Evolutionary conservation across 805 yeast species (phyloP).

Genomic region (Zygosaccharomyces lentus): DNA sequence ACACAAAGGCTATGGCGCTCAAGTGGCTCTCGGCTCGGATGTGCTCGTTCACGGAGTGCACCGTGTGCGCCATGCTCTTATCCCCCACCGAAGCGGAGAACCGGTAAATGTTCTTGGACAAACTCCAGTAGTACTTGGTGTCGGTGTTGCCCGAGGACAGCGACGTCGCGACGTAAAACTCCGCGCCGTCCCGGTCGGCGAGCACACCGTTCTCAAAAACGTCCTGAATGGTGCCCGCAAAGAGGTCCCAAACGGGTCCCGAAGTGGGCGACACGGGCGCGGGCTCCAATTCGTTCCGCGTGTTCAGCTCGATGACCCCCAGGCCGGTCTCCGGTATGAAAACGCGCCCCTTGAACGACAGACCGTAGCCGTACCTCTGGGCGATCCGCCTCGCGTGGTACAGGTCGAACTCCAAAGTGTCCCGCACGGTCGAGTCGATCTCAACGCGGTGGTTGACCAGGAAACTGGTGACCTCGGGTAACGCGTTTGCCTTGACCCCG

Average conservation of each 20-base stretch:
- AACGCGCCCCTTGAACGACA: conserved; percentile 36
- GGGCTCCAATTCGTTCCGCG: conserved; percentile 39
- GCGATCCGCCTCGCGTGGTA: conserved; percentile 40
- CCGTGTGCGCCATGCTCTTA: conserved; percentile 26
- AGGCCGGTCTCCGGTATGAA: conserved; percentile 22
- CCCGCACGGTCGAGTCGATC: conserved; percentile 42
- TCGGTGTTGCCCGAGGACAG: conserved; percentile 70
- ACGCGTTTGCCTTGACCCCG: conserved; percentile 63
- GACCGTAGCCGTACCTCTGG: conserved; percentile 42
- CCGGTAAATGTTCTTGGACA: conserved; percentile 58
- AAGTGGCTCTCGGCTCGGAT: conserved; percentile 54
- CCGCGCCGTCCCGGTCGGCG: conserved; percentile 18
- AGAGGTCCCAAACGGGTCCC: conserved; percentile 45
- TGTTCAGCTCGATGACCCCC: conserved; percentile 43
- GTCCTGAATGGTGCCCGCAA: conserved; percentile 60
- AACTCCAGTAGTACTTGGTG: conserved; percentile 59
- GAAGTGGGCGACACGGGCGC: conserved; percentile 52
- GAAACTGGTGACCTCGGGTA: conserved; percentile 54
- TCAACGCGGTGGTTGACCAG: conserved; percentile 56
- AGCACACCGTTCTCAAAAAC: conserved; percentile 50
- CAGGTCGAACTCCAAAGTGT: conserved; percentile 37
- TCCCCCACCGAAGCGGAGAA: conserved; percentile 33
- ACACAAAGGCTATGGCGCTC: conserved; percentile 52
- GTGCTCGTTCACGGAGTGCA: conserved; percentile 65
- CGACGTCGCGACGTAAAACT: conserved; percentile 47